Evolutionary conservation across 495 filamentous ascomycete genomes (phyloP).

Genomic region (Hypoxylon perforatum): DNA sequence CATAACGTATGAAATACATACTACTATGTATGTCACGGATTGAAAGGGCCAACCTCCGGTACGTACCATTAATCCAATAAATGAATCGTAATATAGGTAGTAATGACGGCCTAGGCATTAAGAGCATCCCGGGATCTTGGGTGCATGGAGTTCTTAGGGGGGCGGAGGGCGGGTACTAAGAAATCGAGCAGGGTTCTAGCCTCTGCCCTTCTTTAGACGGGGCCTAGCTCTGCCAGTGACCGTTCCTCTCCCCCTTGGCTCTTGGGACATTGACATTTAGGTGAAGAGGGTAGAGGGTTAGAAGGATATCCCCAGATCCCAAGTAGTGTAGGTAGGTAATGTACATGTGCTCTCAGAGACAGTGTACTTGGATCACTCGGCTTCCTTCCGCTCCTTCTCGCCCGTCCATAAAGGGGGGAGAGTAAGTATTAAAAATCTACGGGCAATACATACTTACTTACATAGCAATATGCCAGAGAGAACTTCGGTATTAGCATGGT

Average conservation of each 20-base stretch:
- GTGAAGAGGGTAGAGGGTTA: not conserved
- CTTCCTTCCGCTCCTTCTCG: conserved; percentile 6
- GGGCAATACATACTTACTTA: too few species aligned
- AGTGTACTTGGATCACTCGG: not conserved
- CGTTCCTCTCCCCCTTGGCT: conserved; percentile 3
- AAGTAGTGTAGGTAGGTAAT: too few species aligned
- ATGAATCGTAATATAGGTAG: conserved; percentile 43
- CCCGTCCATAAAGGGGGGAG: not conserved
- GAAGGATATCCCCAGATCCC: conserved; percentile 12
- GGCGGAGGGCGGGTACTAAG: conserved; percentile 38
- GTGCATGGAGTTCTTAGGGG: conserved; percentile 42
- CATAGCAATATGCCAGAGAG: too few species aligned
- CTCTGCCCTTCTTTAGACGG: conserved; percentile 27
- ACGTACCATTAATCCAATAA: conserved; percentile 22
- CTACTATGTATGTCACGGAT: not conserved
- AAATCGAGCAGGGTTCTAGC: conserved; percentile 42
- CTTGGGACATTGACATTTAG: conserved; percentile 8
- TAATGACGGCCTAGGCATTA: conserved; percentile 26
- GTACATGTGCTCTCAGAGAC: not conserved
- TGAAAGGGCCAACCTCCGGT: not conserved
- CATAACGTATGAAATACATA: too few species aligned
- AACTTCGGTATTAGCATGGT: too few species aligned
- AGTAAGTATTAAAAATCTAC: too few species aligned
- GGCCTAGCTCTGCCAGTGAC: not conserved
- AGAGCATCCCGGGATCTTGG: conserved; percentile 47